Percentiles rank a stretch among this genome's conserved stretches.
Evolutionary conservation across 371 early-diverging fungal species (phyloP).

Genomic region (Rhizopus microsporus): DNA sequence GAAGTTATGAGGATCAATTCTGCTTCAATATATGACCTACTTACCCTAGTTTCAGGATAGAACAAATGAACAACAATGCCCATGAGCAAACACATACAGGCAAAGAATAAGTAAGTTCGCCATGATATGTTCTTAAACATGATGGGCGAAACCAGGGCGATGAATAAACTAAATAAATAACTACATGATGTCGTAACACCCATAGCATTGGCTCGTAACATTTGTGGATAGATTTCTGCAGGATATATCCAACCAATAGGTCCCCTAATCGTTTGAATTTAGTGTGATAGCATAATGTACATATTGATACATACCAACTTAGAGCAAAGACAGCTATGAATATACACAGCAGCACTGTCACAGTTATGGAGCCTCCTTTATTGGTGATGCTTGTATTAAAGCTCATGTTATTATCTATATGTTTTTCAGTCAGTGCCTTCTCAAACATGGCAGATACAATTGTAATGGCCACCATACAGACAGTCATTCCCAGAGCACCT

Average conservation of each 20-base stretch:
- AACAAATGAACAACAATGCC: constrained; percentile 61
- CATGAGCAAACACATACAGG: constrained; percentile 56
- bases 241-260: constrained; percentile 92
- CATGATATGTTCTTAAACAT: constrained; percentile 57
- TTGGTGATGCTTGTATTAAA: not conserved
- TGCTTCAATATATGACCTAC: not conserved
- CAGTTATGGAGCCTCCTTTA: constrained; percentile 40
- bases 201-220: constrained; percentile 77
- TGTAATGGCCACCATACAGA: constrained; percentile 45
- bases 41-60: constrained; percentile 78
- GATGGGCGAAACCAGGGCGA: constrained; percentile 63
- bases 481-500: constrained; percentile 47
- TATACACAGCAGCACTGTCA: constrained; percentile 60
- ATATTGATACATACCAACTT: constrained; percentile 53
- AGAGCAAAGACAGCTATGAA: constrained; percentile 75
- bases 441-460: constrained; percentile 48
- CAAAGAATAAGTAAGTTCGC: constrained; percentile 67
- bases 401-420: not conserved
- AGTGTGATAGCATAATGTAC: not conserved
- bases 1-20: not conserved
- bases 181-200: constrained; percentile 84
- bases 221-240: constrained; percentile 55
- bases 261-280: constrained; percentile 48
- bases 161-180: constrained; percentile 75
- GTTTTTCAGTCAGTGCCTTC: constrained; percentile 3